phyloP scores from a whole-genome alignment of 306 rosid species.

The Carpinus fangiana region DNA sequence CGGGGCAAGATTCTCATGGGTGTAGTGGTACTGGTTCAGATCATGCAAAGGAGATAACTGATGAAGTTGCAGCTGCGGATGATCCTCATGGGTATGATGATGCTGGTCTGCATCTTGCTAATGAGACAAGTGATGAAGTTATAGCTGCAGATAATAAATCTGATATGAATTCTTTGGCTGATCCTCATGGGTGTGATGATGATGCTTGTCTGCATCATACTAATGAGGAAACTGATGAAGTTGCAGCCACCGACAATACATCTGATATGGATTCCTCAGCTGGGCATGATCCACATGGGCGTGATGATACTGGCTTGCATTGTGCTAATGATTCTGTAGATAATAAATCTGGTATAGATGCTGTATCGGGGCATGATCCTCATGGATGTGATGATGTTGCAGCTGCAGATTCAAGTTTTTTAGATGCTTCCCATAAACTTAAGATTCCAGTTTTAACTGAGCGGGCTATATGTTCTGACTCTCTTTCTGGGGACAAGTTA shows the following conservation, averaged over 20 bases:
- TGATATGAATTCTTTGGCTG: constrained; percentile 29
- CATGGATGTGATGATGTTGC: constrained; percentile 45
- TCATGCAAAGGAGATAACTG: constrained; percentile 13
- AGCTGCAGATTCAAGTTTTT: constrained; percentile 29
- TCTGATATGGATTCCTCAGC: background rate
- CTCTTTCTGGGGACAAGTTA: constrained; percentile 35
- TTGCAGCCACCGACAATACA: constrained; percentile 11
- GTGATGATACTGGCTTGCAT: background rate
- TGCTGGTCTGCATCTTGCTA: background rate
- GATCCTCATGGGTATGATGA: background rate
- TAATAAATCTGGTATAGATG: constrained; percentile 9
- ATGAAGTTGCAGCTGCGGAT: constrained; percentile 28
- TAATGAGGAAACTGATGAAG: constrained; percentile 28
- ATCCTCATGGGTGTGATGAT: constrained; percentile 29
- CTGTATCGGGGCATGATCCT: constrained; percentile 42
- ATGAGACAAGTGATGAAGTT: background rate
- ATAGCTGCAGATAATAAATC: background rate
- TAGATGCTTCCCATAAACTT: constrained; percentile 46
- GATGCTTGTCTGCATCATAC: constrained; percentile 16
- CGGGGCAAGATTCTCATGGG: constrained; percentile 29
- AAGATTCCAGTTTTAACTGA: constrained; percentile 29
- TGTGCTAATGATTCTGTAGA: background rate
- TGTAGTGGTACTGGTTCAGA: constrained; percentile 24
- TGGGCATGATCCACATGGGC: constrained; percentile 9
- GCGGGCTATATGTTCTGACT: constrained; percentile 30